Conservation (phyloP, 495 filamentous ascomycete genomes). For the Aspergillus affinis region DNA sequence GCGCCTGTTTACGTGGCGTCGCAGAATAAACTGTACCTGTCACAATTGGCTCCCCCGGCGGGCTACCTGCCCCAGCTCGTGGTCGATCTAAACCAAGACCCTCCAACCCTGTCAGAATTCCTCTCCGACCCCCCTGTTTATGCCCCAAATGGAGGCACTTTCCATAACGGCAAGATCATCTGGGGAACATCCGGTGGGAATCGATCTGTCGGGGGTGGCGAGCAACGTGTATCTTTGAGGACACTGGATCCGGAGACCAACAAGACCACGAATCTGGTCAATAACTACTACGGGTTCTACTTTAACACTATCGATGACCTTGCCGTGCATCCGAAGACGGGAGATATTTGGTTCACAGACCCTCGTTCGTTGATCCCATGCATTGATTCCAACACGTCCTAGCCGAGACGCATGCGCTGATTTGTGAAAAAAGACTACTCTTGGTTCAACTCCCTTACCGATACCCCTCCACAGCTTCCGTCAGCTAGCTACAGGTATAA, state of each 20-base stretch:
- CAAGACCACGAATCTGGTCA: constrained; percentile 27
- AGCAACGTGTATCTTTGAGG: constrained; percentile 25
- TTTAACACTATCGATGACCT: constrained; percentile 31
- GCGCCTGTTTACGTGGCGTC: constrained; percentile 40
- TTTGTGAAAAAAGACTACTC: constrained; percentile 26
- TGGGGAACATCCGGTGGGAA: constrained; percentile 29
- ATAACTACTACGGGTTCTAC: constrained; percentile 33
- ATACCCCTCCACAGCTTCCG: constrained; percentile 32
- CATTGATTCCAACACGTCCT: background rate
- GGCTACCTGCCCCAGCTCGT: constrained; percentile 30
- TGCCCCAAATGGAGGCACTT: constrained; percentile 30
- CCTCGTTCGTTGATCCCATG: constrained; percentile 18
- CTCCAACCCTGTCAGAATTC: constrained; percentile 33
- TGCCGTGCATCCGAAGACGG: constrained; percentile 28
- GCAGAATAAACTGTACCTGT: constrained; percentile 36
- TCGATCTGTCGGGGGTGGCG: constrained; percentile 20
- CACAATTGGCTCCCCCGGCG: constrained; percentile 30
- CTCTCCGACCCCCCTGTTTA: constrained; percentile 37
- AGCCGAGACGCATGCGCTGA: background rate
- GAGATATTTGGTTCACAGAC: constrained; percentile 52
- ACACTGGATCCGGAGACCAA: constrained; percentile 30
- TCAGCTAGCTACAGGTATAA: constrained; percentile 41
- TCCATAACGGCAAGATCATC: constrained; percentile 28
- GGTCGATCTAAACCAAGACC: constrained; percentile 35
- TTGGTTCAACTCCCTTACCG: constrained; percentile 34